Percentiles rank a stretch among this genome's conserved stretches.
phyloP scores from a whole-genome alignment of 2,329 filamentous ascomycete genomes.

The Ustulina deusta region DNA sequence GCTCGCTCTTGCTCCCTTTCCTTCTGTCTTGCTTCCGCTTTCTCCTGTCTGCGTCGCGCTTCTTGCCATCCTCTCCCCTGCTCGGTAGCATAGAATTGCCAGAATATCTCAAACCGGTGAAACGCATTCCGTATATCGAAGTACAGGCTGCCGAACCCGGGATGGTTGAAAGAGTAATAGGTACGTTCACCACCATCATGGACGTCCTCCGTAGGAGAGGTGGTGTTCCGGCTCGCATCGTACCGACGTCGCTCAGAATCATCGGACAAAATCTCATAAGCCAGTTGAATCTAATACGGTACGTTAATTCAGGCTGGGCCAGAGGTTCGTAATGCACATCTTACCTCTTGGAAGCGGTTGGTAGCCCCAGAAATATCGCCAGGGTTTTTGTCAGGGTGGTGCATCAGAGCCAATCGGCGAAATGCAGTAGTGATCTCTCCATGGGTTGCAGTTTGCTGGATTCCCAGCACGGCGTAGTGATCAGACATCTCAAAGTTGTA shows the following conservation, averaged over 20 bases:
- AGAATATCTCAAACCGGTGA: no score
- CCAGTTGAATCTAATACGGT: conserved; percentile 42
- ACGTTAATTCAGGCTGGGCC: background rate
- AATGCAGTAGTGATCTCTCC: conserved; percentile 45
- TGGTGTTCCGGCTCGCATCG: conserved; percentile 32
- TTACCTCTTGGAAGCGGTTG: conserved; percentile 43
- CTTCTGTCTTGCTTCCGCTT: background rate
- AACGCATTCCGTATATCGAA: no score
- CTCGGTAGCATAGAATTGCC: no score
- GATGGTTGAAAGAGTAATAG: background rate
- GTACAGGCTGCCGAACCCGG: no score
- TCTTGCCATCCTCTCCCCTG: background rate
- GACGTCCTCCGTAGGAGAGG: background rate
- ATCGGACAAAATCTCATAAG: conserved; percentile 46
- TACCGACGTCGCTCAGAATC: conserved; percentile 40
- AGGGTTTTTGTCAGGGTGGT: conserved; percentile 49
- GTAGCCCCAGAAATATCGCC: conserved; percentile 42
- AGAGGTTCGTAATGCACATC: background rate
- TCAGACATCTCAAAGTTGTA: conserved; percentile 30
- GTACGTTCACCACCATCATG: background rate
- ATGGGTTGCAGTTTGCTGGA: conserved; percentile 39
- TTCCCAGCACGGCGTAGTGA: conserved; percentile 46
- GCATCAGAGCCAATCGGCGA: conserved; percentile 41
- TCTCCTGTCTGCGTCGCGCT: background rate
- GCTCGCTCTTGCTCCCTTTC: conserved; percentile 1